These are phyloP conservation scores for Talaromyces trachyspermus DNA, from an alignment of 495 filamentous ascomycete species.

Conservation along the genomic window DNA sequence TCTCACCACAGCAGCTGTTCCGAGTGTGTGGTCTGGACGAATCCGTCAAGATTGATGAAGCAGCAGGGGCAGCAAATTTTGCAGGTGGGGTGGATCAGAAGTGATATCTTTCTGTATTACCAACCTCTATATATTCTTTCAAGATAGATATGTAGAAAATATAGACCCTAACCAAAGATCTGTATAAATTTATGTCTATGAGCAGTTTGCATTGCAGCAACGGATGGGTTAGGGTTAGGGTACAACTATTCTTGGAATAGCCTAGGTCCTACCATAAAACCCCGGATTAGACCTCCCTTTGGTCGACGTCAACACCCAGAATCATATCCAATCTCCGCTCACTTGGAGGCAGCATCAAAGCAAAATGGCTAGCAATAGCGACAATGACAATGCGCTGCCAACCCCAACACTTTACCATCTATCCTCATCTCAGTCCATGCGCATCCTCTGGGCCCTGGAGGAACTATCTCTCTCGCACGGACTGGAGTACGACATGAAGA, in stretches of 20 bases:
- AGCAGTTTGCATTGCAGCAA: too few species aligned
- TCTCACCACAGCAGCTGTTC: constrained; percentile 48
- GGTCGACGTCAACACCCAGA: too few species aligned
- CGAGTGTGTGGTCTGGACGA: constrained; percentile 53
- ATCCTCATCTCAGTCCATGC: constrained; percentile 6
- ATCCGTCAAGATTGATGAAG: constrained; percentile 47
- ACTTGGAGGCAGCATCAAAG: neutral
- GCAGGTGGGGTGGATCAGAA: constrained; percentile 33
- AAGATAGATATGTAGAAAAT: too few species aligned
- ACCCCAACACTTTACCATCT: constrained; percentile 7
- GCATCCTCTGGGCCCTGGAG: constrained; percentile 12
- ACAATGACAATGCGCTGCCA: neutral
- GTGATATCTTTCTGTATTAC: too few species aligned
- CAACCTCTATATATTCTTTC: too few species aligned
- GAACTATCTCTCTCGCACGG: constrained; percentile 1
- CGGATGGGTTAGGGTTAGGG: too few species aligned
- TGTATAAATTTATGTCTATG: too few species aligned
- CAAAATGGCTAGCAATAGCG: neutral
- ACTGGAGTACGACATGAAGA: constrained; percentile 2
- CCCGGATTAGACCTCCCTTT: too few species aligned
- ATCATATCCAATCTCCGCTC: neutral
- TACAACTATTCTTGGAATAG: too few species aligned
- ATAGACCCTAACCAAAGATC: too few species aligned
- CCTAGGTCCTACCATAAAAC: too few species aligned
- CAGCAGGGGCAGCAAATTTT: constrained; percentile 48